Conservation (phyloP, 106 monocot genomes). For the Dioscorea dumetorum region DNA sequence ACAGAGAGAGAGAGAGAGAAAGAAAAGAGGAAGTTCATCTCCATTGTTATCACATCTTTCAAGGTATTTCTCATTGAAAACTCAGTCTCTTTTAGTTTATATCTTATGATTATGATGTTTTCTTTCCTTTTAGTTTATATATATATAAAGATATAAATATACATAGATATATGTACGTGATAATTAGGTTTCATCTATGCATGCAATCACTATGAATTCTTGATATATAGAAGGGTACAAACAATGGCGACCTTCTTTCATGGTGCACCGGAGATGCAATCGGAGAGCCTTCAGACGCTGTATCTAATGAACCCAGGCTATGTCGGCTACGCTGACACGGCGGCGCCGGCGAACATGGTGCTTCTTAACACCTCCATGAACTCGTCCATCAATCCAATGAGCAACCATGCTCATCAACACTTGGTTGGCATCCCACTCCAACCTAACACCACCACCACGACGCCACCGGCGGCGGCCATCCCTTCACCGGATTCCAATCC, state of each 20-base stretch:
- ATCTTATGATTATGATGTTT: neutral
- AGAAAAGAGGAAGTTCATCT: no score
- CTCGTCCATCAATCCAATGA: conserved; percentile 27
- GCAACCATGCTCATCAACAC: conserved; percentile 34
- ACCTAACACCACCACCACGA: neutral
- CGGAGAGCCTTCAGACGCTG: conserved; percentile 59
- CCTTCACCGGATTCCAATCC: neutral
- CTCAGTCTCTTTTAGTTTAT: neutral
- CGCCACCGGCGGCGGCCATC: neutral
- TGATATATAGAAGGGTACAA: no score
- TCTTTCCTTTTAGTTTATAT: neutral
- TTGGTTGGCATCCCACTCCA: conserved; percentile 59
- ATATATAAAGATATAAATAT: neutral
- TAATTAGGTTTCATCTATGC: no score
- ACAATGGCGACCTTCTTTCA: conserved; percentile 63
- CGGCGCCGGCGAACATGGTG: conserved; percentile 45
- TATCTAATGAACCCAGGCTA: conserved; percentile 73
- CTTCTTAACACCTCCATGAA: conserved; percentile 39
- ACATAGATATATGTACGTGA: neutral
- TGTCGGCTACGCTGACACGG: conserved; percentile 33
- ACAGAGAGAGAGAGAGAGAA: no score
- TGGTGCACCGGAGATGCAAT: conserved; percentile 50
- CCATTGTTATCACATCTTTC: no score
- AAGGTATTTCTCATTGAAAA: no score
- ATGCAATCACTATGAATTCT: no score